These are phyloP conservation scores for Bisporella sp. DNA, from an alignment of 2,329 filamentous ascomycete species.

Conservation along the genomic window DNA sequence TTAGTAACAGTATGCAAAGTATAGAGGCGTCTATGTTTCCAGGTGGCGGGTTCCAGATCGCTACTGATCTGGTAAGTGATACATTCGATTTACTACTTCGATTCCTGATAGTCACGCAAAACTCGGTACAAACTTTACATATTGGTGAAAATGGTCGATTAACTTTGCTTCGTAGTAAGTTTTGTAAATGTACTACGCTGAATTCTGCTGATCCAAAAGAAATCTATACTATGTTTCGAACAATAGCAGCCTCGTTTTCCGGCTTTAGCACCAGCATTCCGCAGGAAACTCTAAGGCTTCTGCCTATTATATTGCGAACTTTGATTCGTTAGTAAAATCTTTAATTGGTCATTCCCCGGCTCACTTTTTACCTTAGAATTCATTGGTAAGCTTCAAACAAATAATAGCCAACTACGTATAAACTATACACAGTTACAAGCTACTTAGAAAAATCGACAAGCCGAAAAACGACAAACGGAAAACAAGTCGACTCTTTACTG, in stretches of 20 bases:
- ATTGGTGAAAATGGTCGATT: slow-evolving; percentile 2
- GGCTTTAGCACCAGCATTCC: slow-evolving; percentile 4
- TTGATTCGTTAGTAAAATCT: slow-evolving; percentile 3
- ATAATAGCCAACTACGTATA: slow-evolving; percentile 1
- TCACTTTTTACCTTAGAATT: slow-evolving; percentile 5
- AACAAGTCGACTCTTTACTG: slow-evolving; percentile 1
- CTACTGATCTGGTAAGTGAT: slow-evolving; percentile 5
- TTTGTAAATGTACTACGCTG: slow-evolving; percentile 2
- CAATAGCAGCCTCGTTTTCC: slow-evolving; percentile 1
- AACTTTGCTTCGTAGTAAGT: slow-evolving; percentile 5
- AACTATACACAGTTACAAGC: neutral
- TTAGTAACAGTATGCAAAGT: neutral
- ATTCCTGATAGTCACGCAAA: neutral
- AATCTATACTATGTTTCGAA: slow-evolving; percentile 5
- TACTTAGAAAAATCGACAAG: neutral
- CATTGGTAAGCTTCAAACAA: slow-evolving; percentile 2
- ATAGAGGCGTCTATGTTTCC: neutral
- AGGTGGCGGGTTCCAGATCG: slow-evolving; percentile 3
- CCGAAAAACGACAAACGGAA: slow-evolving; percentile 2
- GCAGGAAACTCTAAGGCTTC: slow-evolving; percentile 5
- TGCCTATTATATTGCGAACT: slow-evolving; percentile 5
- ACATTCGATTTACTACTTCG: neutral
- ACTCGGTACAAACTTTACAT: slow-evolving; percentile 5
- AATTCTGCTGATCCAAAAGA: slow-evolving; percentile 5
- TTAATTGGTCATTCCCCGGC: slow-evolving; percentile 2